Evolutionary conservation across 2,329 filamentous ascomycete genomes (phyloP).

Genomic region (Fusarium goolgardi): DNA sequence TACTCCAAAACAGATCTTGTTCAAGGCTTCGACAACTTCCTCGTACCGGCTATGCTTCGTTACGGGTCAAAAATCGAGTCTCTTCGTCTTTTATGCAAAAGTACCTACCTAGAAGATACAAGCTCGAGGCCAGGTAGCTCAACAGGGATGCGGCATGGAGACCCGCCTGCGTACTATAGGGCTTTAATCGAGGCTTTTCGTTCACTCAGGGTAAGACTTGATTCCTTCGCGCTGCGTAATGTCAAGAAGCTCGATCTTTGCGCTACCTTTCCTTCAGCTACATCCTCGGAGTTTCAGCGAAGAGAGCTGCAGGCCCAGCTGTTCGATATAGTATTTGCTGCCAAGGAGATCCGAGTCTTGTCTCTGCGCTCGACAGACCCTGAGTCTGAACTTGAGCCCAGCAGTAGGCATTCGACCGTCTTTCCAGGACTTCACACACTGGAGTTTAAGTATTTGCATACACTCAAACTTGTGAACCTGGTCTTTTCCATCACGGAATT

Average conservation of each 20-base stretch:
- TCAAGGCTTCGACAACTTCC: constrained; percentile 1
- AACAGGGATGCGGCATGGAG: not conserved
- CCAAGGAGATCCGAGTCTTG: not conserved
- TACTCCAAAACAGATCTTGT: not conserved
- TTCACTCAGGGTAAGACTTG: not conserved
- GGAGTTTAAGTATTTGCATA: not conserved
- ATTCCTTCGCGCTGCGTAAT: not conserved
- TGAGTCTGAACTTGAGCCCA: not conserved
- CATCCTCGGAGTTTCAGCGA: not conserved
- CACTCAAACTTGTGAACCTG: not conserved
- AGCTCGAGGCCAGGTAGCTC: not conserved
- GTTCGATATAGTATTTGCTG: not conserved
- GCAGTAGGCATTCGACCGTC: not conserved
- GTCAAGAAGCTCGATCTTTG: not conserved
- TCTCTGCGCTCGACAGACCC: not conserved
- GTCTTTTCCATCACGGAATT: not conserved
- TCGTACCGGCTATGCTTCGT: not conserved
- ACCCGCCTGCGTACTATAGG: not conserved
- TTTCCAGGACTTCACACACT: not conserved
- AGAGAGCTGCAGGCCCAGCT: not conserved
- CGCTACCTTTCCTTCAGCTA: not conserved
- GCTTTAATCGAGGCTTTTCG: constrained; percentile 1
- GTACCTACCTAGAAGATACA: not conserved
- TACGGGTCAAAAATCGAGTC: not conserved
- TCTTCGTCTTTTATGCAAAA: not conserved